Evolutionary conservation across 2,329 filamentous ascomycete species (phyloP).

Genomic region (Lachnellula cervina): DNA sequence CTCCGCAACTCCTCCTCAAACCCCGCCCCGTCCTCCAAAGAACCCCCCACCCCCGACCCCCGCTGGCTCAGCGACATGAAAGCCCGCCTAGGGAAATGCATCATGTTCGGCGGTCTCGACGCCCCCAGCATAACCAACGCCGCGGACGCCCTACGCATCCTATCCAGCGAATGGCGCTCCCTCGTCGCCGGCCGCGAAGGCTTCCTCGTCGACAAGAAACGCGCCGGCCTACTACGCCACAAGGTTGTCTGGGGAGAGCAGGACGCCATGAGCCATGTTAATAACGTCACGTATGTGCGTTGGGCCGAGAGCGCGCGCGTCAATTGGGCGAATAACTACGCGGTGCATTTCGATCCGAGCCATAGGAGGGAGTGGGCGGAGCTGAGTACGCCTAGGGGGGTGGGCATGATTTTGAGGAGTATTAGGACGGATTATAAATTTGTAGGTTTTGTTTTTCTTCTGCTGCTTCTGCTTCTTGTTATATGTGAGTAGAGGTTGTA

Average conservation of each 20-base stretch:
- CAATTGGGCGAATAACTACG: slow-evolving; percentile 72
- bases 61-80: slow-evolving; percentile 69
- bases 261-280: slow-evolving; percentile 73
- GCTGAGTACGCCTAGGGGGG: slow-evolving; percentile 59
- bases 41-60: slow-evolving; percentile 20
- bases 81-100: slow-evolving; percentile 65
- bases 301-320: slow-evolving; percentile 79
- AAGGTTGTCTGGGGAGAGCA: slow-evolving; percentile 81
- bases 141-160: slow-evolving; percentile 51
- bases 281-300: slow-evolving; percentile 78
- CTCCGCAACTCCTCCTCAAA: background rate
- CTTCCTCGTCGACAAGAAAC: slow-evolving; percentile 59
- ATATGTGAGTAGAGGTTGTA: background rate
- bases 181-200: slow-evolving; percentile 71
- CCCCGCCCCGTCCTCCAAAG: background rate
- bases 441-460: slow-evolving; percentile 45
- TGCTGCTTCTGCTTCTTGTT: no score
- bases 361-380: slow-evolving; percentile 62
- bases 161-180: slow-evolving; percentile 65
- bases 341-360: slow-evolving; percentile 53
- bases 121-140: slow-evolving; percentile 52
- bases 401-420: slow-evolving; percentile 73
- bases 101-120: slow-evolving; percentile 55
- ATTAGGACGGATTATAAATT: slow-evolving; percentile 86
- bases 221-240: slow-evolving; percentile 59